Conservation (phyloP, 768 basidiomycete species). For the Rhizopogon vinicolor region DNA sequence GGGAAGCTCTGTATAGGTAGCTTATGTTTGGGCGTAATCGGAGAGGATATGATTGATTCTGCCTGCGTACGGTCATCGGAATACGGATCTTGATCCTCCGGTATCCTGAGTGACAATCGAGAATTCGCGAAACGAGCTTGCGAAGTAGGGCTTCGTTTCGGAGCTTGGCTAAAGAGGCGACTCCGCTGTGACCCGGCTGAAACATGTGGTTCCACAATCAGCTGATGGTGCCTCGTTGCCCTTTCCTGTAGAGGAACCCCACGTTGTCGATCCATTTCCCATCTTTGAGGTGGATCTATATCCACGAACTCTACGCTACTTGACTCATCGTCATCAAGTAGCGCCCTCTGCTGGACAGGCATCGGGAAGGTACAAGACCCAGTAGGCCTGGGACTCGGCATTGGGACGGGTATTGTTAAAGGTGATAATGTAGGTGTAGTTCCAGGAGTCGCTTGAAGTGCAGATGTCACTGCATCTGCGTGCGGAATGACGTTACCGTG, state of each 20-base stretch:
- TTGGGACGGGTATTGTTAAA: neutral
- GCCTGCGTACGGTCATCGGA: constrained; percentile 26
- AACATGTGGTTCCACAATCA: constrained; percentile 26
- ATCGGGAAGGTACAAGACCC: neutral
- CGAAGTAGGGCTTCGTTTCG: constrained; percentile 20
- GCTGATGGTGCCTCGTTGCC: constrained; percentile 28
- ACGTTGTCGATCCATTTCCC: constrained; percentile 40
- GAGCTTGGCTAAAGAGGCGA: constrained; percentile 23
- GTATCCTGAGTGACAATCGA: constrained; percentile 28
- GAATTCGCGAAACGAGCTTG: constrained; percentile 28
- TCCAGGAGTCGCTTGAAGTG: constrained; percentile 13
- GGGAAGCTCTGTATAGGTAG: constrained; percentile 23
- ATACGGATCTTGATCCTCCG: constrained; percentile 27
- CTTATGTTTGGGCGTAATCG: constrained; percentile 27
- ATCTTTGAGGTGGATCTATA: constrained; percentile 35
- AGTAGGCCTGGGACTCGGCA: neutral
- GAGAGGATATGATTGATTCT: constrained; percentile 26
- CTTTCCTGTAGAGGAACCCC: constrained; percentile 40
- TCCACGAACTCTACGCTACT: constrained; percentile 50
- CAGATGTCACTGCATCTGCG: constrained; percentile 15
- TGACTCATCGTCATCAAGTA: constrained; percentile 46
- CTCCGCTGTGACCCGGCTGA: constrained; percentile 22
- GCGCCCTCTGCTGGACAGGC: constrained; percentile 4
- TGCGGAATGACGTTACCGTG: constrained; percentile 14
- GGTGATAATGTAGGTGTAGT: constrained; percentile 8